Evolutionary conservation across 1,284 basidiomycete species (phyloP), one percentile per base, ranked within the genome.

Genomic region (Cryptococcus hybrid): DNA sequence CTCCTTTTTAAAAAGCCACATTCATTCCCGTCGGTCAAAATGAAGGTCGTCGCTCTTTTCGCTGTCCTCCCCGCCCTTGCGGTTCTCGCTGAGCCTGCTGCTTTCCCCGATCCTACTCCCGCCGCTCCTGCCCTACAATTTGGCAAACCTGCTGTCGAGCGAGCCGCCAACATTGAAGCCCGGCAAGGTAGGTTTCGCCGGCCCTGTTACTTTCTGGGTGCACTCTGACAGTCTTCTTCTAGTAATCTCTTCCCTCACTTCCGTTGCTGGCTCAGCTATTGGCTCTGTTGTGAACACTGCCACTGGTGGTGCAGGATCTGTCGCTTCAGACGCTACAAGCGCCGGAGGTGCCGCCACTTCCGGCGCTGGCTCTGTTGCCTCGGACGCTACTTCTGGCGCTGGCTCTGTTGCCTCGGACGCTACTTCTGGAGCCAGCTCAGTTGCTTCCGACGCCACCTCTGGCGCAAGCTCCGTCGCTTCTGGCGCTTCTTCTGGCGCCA

Each of bases 21-120:
- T 13, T n/a, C 24, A 37, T 13, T 43, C 46, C 38, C 15, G 4
- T 30, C 30, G 4, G 30, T 30, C 24, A 38, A 34, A 35, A 65
- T 67, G 66, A 63, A 61, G 47, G 51, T 62, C 61, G 52, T 61
- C 48, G 45, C 59, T 51, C 39, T 61, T 15, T 6, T 63, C 49
- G 56, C 60, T 42, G 45, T 64, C 55, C 37, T 63, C 47, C 51
- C 58, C 39, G 45, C 49, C 24, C 36, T 60, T 24, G 58, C 59
- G 36, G 50, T 56, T 24, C 49, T 47, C 40, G 57, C 55, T 38
- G 59, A 59, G 34, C 58, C 58, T 11, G 57, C 40, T 34, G 50
- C 55, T 45, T 40, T 50, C 37, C 42, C 55, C 30, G 51, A 57
- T 36, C 30, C 30, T 4, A 30, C 30, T 30, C 30, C 30, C 30